Evolutionary conservation across 345 rosid species (phyloP).

Genomic region (Euphorbia pulcherrima): DNA sequence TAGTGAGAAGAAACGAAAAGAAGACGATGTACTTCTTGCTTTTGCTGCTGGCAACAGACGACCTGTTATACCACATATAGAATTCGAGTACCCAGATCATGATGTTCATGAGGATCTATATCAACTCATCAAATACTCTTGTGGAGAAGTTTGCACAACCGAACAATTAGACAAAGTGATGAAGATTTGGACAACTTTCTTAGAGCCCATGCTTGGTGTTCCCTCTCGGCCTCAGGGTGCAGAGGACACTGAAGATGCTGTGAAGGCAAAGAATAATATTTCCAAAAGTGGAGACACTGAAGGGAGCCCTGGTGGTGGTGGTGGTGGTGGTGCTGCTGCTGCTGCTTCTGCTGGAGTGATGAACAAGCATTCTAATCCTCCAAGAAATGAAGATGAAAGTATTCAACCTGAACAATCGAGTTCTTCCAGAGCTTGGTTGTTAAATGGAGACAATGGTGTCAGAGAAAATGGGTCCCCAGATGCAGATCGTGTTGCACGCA

Average conservation of each 20-base stretch:
- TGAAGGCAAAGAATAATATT: constrained; percentile 52
- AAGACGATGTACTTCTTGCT: constrained; percentile 76
- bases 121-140: constrained; percentile 89
- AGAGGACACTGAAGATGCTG: constrained; percentile 75
- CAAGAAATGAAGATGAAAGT: constrained; percentile 51
- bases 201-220: constrained; percentile 81
- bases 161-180: constrained; percentile 86
- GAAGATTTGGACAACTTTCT: constrained; percentile 89
- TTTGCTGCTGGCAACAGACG: constrained; percentile 80
- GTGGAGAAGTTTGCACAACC: constrained; percentile 84
- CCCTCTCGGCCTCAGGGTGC: constrained; percentile 81
- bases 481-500: constrained; percentile 31
- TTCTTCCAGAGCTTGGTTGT: constrained; percentile 47
- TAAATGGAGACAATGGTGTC: constrained; percentile 47
- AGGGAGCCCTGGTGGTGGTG: constrained; percentile 47
- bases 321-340: constrained; percentile 35
- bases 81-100: constrained; percentile 70
- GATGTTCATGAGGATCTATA: constrained; percentile 87
- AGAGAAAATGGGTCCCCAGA: constrained; percentile 46
- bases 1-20: constrained; percentile 68
- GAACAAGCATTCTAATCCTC: constrained; percentile 47
- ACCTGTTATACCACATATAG: constrained; percentile 59
- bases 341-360: constrained; percentile 22
- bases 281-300: constrained; percentile 55
- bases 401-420: constrained; percentile 52